Evolutionary conservation across 768 basidiomycete species (phyloP), one percentile per base, ranked within the genome.

Genomic region (Trametes cinnabarina): DNA sequence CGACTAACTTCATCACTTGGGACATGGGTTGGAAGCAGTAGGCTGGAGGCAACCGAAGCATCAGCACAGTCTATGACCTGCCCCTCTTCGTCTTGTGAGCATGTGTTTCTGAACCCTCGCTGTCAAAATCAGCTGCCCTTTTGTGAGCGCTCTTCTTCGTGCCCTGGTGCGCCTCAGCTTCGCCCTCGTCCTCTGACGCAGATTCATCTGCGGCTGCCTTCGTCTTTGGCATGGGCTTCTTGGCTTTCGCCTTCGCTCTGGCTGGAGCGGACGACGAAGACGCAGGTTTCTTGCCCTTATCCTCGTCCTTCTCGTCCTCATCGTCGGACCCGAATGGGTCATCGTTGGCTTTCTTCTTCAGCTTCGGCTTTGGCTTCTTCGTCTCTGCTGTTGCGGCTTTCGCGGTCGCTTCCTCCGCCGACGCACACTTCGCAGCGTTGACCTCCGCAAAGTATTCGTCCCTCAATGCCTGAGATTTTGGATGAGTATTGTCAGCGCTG

Each of bases 311-410:
- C 2, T 63, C 60, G 42, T 63, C 66, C 5, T 69, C 73, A 41
- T 75, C 73, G 49, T 84, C 84, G 47, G 84, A 85, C 43, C 73
- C 82, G 70, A 89, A 90, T 9, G 79, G 81, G 68, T 86, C 79
- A 47, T 81, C 65, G 15, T 17, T 40, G 5, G 46, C 60, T 25
- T 73, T 72, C 62, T 79, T 76, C 72, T 78, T 82, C 58, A 76
- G 79, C 67, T 83, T 84, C 4, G 74, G 72, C 63, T 77, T 77
- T 14, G 70, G 69, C 57, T 81, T 84, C 15, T 66, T 55, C 59
- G 79, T 76, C 12, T 43, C 35, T 1, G 22, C 53, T 0, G 57
- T n/a, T 11, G 42, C 37, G 25, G 44, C 52, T 55, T 62, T 58
- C 46, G 67, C 67, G 11, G 63, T 61, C 6, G 57, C 47, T 42